A percentile compares a stretch with the other conserved stretches of the same genome.
phyloP scores from a whole-genome alignment of 192 early-diverging fungal genomes.

The Allomyces javanicus region DNA sequence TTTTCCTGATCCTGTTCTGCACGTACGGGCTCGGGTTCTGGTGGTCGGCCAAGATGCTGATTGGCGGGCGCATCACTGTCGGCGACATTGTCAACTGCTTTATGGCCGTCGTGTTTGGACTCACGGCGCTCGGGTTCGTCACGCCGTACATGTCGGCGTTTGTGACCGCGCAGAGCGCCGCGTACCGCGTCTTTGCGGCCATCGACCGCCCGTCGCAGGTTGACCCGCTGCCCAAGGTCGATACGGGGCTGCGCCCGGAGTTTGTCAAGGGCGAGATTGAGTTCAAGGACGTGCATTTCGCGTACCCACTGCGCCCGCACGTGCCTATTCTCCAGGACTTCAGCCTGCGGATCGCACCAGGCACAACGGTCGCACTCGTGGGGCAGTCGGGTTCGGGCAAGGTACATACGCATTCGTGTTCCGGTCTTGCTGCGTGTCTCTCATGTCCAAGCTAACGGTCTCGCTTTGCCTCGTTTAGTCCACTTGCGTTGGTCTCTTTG shows the following conservation, averaged over 20 bases:
- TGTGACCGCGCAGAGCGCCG: neutral
- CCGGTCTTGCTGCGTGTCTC: too few relatives aligned
- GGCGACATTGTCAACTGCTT: constrained; percentile 21
- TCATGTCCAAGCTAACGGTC: too few relatives aligned
- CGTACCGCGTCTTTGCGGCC: neutral
- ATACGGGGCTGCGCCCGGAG: constrained; percentile 14
- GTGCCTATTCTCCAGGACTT: constrained; percentile 57
- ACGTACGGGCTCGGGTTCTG: constrained; percentile 67
- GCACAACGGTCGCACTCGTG: constrained; percentile 70
- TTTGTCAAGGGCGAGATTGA: constrained; percentile 44
- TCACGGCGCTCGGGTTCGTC: neutral
- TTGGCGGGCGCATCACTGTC: constrained; percentile 20
- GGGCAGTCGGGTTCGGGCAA: constrained; percentile 75
- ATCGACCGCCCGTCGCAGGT: neutral
- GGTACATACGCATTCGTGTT: too few relatives aligned
- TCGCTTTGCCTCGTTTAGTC: constrained; percentile 9
- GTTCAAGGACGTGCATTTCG: constrained; percentile 58
- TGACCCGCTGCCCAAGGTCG: neutral
- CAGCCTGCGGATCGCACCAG: constrained; percentile 43
- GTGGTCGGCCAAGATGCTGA: constrained; percentile 48
- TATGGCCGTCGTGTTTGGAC: neutral
- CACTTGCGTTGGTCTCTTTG: constrained; percentile 64
- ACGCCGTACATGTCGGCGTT: neutral
- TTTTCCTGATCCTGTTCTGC: constrained; percentile 55
- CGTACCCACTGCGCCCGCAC: constrained; percentile 67